A percentile compares a stretch with the other conserved stretches of the same genome.
Conservation (phyloP, 2,329 filamentous ascomycete species). For the Anthostomella pinea region DNA sequence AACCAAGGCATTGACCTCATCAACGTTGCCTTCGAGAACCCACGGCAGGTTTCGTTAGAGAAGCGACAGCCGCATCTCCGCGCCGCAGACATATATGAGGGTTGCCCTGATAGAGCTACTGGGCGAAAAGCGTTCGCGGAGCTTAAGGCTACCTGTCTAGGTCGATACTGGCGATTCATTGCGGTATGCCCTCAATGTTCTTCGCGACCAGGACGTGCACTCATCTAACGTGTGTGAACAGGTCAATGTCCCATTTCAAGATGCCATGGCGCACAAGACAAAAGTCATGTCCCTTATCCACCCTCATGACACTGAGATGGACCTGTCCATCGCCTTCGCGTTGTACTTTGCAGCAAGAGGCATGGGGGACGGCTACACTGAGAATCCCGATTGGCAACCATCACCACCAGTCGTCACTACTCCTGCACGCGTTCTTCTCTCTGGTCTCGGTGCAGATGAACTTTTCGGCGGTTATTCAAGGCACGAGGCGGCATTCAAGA, state of each 20-base stretch:
- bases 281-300: slow-evolving; percentile 75
- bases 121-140: slow-evolving; percentile 79
- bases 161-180: slow-evolving; percentile 78
- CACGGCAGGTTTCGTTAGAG: slow-evolving; percentile 62
- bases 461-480: slow-evolving; percentile 91
- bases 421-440: slow-evolving; percentile 78
- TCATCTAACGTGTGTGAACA: slow-evolving; percentile 26
- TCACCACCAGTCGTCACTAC: slow-evolving; percentile 43
- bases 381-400: slow-evolving; percentile 24
- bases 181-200: slow-evolving; percentile 45
- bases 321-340: slow-evolving; percentile 87
- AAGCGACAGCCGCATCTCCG: slow-evolving; percentile 32
- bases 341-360: slow-evolving; percentile 94
- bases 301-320: slow-evolving; percentile 98
- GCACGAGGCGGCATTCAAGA: slow-evolving; percentile 72
- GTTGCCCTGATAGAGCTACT: slow-evolving; percentile 86
- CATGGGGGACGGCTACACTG: slow-evolving; percentile 46
- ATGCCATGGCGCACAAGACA: slow-evolving; percentile 66
- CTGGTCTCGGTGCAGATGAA: slow-evolving; percentile 92
- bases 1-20: slow-evolving; percentile 77
- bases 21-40: slow-evolving; percentile 97
- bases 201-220: background rate
- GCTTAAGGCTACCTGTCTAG: slow-evolving; percentile 65
- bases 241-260: slow-evolving; percentile 78
- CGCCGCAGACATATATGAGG: slow-evolving; percentile 60